Evolutionary conservation across 768 basidiomycete species (phyloP).

Genomic region (Collybia sordida): DNA sequence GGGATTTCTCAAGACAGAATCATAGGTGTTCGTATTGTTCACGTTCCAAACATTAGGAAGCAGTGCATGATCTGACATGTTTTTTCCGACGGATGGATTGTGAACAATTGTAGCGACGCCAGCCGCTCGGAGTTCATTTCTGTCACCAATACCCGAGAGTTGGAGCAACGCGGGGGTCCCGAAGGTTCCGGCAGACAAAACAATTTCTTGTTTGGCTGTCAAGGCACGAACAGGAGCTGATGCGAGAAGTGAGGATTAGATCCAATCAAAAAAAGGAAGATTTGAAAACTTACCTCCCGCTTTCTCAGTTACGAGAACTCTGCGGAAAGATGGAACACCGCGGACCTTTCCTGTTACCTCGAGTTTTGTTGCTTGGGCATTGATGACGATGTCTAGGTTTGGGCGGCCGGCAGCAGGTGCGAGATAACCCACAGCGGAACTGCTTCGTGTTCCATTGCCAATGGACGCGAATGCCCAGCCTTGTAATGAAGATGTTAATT

Average conservation of each 20-base stretch:
- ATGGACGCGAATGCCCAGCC: constrained; percentile 15
- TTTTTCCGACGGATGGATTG: constrained; percentile 35
- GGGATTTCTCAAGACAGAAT: constrained; percentile 22
- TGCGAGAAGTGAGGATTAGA: background rate
- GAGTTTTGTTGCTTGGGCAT: constrained; percentile 15
- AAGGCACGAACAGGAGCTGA: background rate
- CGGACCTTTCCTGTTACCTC: background rate
- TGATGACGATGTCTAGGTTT: constrained; percentile 29
- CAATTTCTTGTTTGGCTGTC: constrained; percentile 31
- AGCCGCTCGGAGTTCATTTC: constrained; percentile 16
- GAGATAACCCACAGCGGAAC: constrained; percentile 30
- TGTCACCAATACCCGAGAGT: constrained; percentile 34
- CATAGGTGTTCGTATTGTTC: constrained; percentile 23
- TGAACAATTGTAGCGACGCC: constrained; percentile 25
- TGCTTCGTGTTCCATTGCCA: constrained; percentile 22
- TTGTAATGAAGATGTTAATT: constrained; percentile 1
- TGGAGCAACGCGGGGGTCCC: constrained; percentile 33
- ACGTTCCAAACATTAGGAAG: constrained; percentile 20
- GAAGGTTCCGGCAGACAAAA: constrained; percentile 35
- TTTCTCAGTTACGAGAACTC: constrained; percentile 3
- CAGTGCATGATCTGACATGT: constrained; percentile 31
- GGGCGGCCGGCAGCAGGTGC: constrained; percentile 22
- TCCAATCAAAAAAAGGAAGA: background rate
- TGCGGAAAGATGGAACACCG: constrained; percentile 7
- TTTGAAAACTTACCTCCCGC: constrained; percentile 3